Evolutionary conservation across 495 filamentous ascomycete genomes (phyloP), one percentile per base, ranked within the genome.

Genomic region (Tuber indicum): DNA sequence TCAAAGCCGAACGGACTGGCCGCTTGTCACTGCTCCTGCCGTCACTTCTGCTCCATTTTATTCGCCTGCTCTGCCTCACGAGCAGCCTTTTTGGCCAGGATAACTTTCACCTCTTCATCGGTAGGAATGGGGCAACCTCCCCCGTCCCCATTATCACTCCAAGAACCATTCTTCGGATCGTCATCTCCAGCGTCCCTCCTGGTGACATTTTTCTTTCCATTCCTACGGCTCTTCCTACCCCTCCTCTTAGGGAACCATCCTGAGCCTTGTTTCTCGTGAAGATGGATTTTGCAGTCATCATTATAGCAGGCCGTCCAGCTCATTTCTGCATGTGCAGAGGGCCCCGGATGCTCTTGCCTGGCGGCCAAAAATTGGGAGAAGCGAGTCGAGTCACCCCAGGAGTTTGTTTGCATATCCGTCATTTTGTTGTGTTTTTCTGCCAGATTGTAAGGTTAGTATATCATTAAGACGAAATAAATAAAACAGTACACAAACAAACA

Each of bases 301-400:
- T 80, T 77, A 62, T 80, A 80, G n/a, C 78, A 80, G 19, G 43
- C 73, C 19, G 77, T 80, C 78, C 78, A 80, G 17, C 44, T 80
- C 17, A 79, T 62, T 26, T n/a, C 52, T 3, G 36, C 77, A 43
- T 80, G 78, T 19, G 58, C 1, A 14, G 58, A 66, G 58, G 26
- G 1, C 17, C 14, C 26, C 3, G 14, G 12, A 4, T 16, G 16
- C 58, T 17, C 58, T 36, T 19, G 58, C 23, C 10, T 3, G 52
- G 49, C 8, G 12, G 58, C 4, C 14, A 17, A 19, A 36, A 26
- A 14, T 6, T 14, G 26, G 0, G 58, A 36, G 58, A 66, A 17
- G 14, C 3, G 14, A 66, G 36, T 32, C 17, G 58, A 26, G 58
- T 66, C 58, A 8, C 58, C 58, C 58, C 58, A 66, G 58, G 58